These are phyloP conservation scores for Rutstroemia sydowiana DNA, from an alignment of 2,329 filamentous ascomycete species.

Conservation along the genomic window DNA sequence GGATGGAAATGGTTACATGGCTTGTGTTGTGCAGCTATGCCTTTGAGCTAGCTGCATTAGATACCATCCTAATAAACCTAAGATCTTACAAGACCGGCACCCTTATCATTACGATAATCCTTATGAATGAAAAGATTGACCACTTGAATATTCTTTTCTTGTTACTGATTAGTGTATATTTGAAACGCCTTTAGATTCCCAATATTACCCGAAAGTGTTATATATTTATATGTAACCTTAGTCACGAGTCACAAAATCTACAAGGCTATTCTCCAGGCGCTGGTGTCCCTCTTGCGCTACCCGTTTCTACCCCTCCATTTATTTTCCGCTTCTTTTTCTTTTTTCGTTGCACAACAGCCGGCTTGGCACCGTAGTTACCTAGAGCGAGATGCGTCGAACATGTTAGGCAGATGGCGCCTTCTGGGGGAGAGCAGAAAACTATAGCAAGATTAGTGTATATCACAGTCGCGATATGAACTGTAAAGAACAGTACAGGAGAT, in stretches of 20 bases:
- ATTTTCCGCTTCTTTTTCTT: slow-evolving; percentile 72
- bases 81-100: neutral
- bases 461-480: neutral
- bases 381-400: slow-evolving; percentile 74
- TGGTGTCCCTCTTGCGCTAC: slow-evolving; percentile 54
- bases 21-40: slow-evolving; percentile 9
- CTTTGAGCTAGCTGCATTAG: neutral
- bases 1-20: slow-evolving; percentile 1
- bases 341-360: slow-evolving; percentile 63
- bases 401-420: slow-evolving; percentile 66
- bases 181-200: no score
- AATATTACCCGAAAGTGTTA: no score
- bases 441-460: neutral
- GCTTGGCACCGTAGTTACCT: slow-evolving; percentile 68
- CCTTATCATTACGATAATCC: neutral
- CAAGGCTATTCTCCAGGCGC: slow-evolving; percentile 32
- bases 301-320: slow-evolving; percentile 47
- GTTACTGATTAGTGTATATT: no score
- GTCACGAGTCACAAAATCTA: neutral
- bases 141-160: no score
- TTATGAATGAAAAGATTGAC: no score
- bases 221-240: neutral
- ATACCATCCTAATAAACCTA: slow-evolving; percentile 9
- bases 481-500: neutral
- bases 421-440: slow-evolving; percentile 66